Conservation (phyloP, 2,329 filamentous ascomycete species). For the Fonsecaea pugnacius region DNA sequence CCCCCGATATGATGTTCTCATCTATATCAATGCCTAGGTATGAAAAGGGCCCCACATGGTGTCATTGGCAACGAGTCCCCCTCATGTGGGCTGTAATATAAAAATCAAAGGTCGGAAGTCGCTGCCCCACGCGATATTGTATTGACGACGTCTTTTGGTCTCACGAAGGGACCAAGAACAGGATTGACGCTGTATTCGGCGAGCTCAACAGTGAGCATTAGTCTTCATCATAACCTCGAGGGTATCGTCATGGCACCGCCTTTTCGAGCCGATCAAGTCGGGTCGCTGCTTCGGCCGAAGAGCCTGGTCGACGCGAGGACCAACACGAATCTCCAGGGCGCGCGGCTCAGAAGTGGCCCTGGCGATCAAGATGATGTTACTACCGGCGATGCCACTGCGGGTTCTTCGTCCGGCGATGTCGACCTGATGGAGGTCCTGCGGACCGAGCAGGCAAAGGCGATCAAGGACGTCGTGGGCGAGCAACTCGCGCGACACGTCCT, state of each 20-base stretch:
- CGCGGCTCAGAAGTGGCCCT: slow-evolving; percentile 3
- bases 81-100: neutral
- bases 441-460: slow-evolving; percentile 25
- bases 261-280: slow-evolving; percentile 40
- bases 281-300: slow-evolving; percentile 38
- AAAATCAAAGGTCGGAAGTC: neutral
- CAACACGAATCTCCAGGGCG: slow-evolving; percentile 19
- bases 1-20: neutral
- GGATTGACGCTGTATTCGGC: neutral
- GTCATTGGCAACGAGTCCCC: neutral
- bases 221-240: neutral
- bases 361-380: slow-evolving; percentile 16
- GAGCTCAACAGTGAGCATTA: neutral
- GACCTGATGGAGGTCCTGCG: slow-evolving; percentile 11
- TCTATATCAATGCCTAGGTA: neutral
- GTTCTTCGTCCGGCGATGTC: neutral
- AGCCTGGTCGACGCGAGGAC: slow-evolving; percentile 33
- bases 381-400: neutral
- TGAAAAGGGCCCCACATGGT: neutral
- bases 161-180: neutral
- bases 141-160: neutral
- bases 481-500: slow-evolving; percentile 35
- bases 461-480: slow-evolving; percentile 32
- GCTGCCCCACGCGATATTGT: neutral
- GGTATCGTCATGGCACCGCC: slow-evolving; percentile 24